phyloP scores from a whole-genome alignment of 1,139 yeast species.

The Saccharomyces hybrid region DNA sequence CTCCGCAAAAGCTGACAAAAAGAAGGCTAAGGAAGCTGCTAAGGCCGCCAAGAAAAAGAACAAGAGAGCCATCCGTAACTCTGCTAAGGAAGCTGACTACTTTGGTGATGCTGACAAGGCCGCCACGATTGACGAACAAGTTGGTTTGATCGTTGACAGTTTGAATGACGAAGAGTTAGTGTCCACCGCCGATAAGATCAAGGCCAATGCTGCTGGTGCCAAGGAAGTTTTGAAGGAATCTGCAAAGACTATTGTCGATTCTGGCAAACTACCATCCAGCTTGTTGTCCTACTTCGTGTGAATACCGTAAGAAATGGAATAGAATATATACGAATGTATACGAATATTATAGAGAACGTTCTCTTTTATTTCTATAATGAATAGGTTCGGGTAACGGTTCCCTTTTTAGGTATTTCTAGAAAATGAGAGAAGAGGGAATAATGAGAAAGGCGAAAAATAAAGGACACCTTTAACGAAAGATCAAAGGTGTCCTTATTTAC shows the following conservation, averaged over 20 bases:
- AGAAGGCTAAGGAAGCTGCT: slow-evolving; percentile 96
- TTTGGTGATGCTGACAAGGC: slow-evolving; percentile 70
- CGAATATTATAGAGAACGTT: neutral
- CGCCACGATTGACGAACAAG: slow-evolving; percentile 65
- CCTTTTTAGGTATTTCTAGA: neutral
- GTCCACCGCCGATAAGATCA: slow-evolving; percentile 56
- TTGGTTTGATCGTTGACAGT: slow-evolving; percentile 69
- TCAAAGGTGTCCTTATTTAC: neutral
- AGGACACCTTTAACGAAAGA: neutral
- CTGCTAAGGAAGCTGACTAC: slow-evolving; percentile 79
- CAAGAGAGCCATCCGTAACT: slow-evolving; percentile 81
- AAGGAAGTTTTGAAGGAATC: slow-evolving; percentile 43
- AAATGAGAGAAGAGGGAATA: neutral
- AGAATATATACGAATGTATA: neutral
- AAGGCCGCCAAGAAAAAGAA: slow-evolving; percentile 96
- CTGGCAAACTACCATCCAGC: slow-evolving; percentile 39
- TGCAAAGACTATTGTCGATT: slow-evolving; percentile 38
- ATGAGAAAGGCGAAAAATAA: neutral
- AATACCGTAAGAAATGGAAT: neutral
- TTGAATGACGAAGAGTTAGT: slow-evolving; percentile 71
- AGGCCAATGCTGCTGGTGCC: slow-evolving; percentile 39
- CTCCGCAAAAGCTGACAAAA: slow-evolving; percentile 55
- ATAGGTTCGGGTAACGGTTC: neutral
- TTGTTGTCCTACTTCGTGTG: slow-evolving; percentile 36
- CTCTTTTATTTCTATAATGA: neutral